Conservation (phyloP, 2,329 filamentous ascomycete genomes). For the Ceratocystis huliohia region DNA sequence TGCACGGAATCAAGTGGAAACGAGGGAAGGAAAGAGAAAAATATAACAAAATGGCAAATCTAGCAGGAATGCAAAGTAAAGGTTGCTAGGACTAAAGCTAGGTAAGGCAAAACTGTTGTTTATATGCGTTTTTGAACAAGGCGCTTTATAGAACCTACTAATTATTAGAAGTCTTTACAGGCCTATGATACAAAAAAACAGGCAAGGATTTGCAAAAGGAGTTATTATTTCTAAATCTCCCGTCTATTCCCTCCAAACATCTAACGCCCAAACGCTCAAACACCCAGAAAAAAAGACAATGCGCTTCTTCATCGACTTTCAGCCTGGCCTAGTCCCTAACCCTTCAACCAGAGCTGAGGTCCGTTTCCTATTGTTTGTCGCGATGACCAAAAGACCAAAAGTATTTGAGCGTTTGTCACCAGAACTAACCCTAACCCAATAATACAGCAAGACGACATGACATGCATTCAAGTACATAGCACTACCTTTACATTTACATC, state of each 20-base stretch:
- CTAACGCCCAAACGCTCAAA: neutral
- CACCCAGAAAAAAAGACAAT: neutral
- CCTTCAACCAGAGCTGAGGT: neutral
- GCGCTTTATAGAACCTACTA: neutral
- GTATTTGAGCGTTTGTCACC: neutral
- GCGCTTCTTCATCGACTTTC: neutral
- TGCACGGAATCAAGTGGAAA: too few species aligned
- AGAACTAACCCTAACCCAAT: neutral
- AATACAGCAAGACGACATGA: neutral
- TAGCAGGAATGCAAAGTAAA: neutral
- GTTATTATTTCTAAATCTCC: neutral
- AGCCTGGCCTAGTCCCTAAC: neutral
- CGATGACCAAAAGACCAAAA: neutral
- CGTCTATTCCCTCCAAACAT: neutral
- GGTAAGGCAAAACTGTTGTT: neutral
- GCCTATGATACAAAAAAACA: neutral
- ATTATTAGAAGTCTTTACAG: neutral
- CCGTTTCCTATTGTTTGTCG: neutral
- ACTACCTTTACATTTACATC: neutral
- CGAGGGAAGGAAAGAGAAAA: neutral
- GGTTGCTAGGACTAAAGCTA: neutral
- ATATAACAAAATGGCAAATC: neutral
- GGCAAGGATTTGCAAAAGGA: neutral
- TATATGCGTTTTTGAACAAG: too few species aligned
- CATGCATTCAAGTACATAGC: neutral